Percentiles rank a stretch among this genome's conserved stretches.
Conservation (phyloP, 148 eudicot genomes). For the Mesembryanthemum crystallinum region DNA sequence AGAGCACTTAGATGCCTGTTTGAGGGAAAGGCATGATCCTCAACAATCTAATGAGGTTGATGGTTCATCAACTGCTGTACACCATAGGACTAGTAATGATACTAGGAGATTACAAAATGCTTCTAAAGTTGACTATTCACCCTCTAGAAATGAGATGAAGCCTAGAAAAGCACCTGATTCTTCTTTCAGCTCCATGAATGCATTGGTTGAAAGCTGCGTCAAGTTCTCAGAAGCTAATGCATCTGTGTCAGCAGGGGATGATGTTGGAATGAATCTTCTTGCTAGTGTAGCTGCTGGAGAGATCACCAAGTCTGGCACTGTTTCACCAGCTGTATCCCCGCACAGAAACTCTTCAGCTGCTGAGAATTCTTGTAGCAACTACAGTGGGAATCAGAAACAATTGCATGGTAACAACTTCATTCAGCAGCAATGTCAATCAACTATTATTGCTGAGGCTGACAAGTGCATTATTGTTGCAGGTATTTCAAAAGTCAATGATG, state of each 20-base stretch:
- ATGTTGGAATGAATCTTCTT: slow-evolving; percentile 76
- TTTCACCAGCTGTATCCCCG: slow-evolving; percentile 45
- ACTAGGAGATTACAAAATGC: slow-evolving; percentile 30
- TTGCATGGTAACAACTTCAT: slow-evolving; percentile 8
- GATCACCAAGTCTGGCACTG: slow-evolving; percentile 45
- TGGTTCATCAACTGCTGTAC: slow-evolving; percentile 32
- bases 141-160: slow-evolving; percentile 29
- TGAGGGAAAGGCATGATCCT: slow-evolving; percentile 33
- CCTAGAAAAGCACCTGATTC: slow-evolving; percentile 39
- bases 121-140: slow-evolving; percentile 18
- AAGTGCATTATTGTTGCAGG: slow-evolving; percentile 7
- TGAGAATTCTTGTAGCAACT: not conserved
- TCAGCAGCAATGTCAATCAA: not conserved
- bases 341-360: slow-evolving; percentile 25
- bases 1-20: slow-evolving; percentile 36
- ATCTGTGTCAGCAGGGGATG: slow-evolving; percentile 49
- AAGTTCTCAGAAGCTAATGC: slow-evolving; percentile 55
- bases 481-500: slow-evolving; percentile 15
- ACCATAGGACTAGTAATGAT: slow-evolving; percentile 26
- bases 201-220: slow-evolving; percentile 70
- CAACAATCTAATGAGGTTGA: slow-evolving; percentile 30
- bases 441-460: slow-evolving; percentile 10
- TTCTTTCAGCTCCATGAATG: slow-evolving; percentile 69
- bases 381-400: slow-evolving; percentile 1
- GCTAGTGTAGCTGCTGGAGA: slow-evolving; percentile 91